Base-by-base conservation (phyloP, 192 early-diverging fungal genomes). In the Mortierella alpina region DNA sequence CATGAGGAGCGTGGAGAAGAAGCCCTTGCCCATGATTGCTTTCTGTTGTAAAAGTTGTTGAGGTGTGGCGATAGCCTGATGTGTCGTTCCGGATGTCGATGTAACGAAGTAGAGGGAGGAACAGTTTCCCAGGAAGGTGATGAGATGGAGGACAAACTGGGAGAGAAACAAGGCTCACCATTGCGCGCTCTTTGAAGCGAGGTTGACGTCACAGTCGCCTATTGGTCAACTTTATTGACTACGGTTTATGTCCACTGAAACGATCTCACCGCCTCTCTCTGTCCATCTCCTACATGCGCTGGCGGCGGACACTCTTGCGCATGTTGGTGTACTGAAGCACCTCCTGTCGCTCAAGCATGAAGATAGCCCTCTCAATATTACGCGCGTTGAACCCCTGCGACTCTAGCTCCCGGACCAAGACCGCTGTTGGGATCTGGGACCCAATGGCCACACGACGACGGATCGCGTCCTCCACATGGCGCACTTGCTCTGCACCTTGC, bases 361-460 rank as follows among this genome's bases (percentile, higher is more conserved):
- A 90, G 60, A 97, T 83, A 17, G 96, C 96, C 49, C 91, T 70
- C 76, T 85, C 84, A 68, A 69, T 73, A 52, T 74, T 82, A 64
- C 86, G 40, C 78, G 84, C 46, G 87, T 86, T 45, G 86, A 88
- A 59, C 73, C 84, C 22, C 71, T 80, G 73, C 8, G 64, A 63
- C 46, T 84, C 66, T 49, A 86, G 76, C 39, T 90, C 88, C n/a
- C 84, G 82, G 10, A 84, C 83, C 63, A 91, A 66, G 40, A 82
- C 76, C 14, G 77, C 64, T 0, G 84, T 83, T 12, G 90, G 81
- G 40, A 92, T 88, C 72, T 92, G 91, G 20, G 93, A 94, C 56
- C 98, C 98, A 60, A 97, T 90, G 7, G 96, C 93, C 61, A 99
- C 73, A 40, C 98, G 93, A 45, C 89, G 85, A 59, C 92, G 91